Evolutionary conservation across 2,329 filamentous ascomycete species (phyloP).

Genomic region (Ampelomyces quisqualis): DNA sequence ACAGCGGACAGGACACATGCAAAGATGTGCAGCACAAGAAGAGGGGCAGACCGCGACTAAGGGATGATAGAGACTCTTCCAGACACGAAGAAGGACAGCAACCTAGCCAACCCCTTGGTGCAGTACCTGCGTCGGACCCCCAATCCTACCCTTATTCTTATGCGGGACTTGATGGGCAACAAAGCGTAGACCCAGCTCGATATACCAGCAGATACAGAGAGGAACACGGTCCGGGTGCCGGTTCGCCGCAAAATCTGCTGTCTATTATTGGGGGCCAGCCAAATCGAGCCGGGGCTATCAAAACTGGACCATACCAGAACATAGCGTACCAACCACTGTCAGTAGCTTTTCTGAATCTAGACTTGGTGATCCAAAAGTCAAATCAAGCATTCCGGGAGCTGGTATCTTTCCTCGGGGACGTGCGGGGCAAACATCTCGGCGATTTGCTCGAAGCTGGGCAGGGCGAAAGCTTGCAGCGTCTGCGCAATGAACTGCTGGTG

Average conservation of each 20-base stretch:
- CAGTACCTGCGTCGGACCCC: conserved; percentile 18
- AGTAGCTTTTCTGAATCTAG: conserved; percentile 50
- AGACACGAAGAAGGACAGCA: conserved; percentile 34
- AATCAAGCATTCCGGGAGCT: conserved; percentile 50
- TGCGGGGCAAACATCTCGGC: conserved; percentile 44
- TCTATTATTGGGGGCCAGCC: conserved; percentile 18
- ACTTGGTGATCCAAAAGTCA: conserved; percentile 50
- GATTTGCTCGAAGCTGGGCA: conserved; percentile 49
- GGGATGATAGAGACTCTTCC: conserved; percentile 55
- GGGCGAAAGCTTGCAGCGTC: conserved; percentile 45
- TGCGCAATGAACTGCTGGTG: conserved; percentile 49
- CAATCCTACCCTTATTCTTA: conserved; percentile 21
- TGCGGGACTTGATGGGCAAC: conserved; percentile 22
- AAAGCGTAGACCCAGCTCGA: conserved; percentile 26
- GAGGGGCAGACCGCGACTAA: conserved; percentile 72
- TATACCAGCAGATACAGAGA: conserved; percentile 19
- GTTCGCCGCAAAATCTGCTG: conserved; percentile 15
- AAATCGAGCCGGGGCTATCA: conserved; percentile 21
- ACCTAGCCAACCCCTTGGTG: conserved; percentile 28
- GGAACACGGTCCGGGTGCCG: conserved; percentile 17
- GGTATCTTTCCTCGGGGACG: conserved; percentile 42
- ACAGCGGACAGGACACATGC: conserved; percentile 63
- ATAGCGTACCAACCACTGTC: conserved; percentile 34
- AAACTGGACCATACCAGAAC: conserved; percentile 28
- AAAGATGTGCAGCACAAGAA: conserved; percentile 87